Base-by-base conservation (phyloP, 2,329 filamentous ascomycete species). In the Penicillium sp. region DNA sequence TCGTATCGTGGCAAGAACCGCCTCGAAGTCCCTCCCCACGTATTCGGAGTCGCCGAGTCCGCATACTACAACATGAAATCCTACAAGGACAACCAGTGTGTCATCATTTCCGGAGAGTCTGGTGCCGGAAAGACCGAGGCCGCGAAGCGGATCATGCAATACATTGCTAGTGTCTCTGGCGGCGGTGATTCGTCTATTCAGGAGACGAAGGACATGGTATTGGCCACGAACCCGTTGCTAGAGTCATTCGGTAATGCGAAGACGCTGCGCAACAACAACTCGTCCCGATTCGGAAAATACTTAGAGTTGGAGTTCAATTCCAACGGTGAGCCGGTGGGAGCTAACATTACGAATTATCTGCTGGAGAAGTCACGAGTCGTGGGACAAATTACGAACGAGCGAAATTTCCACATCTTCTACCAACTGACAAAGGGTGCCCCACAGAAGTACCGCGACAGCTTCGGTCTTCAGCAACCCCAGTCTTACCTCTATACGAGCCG, bases 51-150 rank as follows among this genome's bases (percentile, higher is more conserved):
- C 68, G 94, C 94, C 70, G 94, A 99, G 77, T 89, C 93, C 8
- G 77, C 92, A 52, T 99, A 99, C 80, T 97, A 97, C 80, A 97
- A 99, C 80, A 97, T 99, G 94, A 97, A 97, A 75, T 93, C 92
- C 45, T 99, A 99, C 81, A 91, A 91, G 69, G 94, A 97, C 66
- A 97, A 97, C 78, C 94, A 99, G 75, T 97, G 94, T 78, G 93
- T 99, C 64, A 99, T 99, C 75, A 99, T 99, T 66, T 97, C 94
- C 5, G 94, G 94, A 71, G 94, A 99, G 77, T 97, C 94, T 3
- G 94, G 94, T 71, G 94, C 94, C 34, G 94, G 94, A 73, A 99
- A 99, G 82, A 99, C 94, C 15, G 94, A 99, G 76, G 94, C 94
- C 6, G 94, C 94, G 57, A 97, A 99, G 82, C 88, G 93, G 67